Percentiles rank a stretch among this genome's conserved stretches.
Conservation (phyloP, 495 filamentous ascomycete species). For the Aspergillus ellipticus region DNA sequence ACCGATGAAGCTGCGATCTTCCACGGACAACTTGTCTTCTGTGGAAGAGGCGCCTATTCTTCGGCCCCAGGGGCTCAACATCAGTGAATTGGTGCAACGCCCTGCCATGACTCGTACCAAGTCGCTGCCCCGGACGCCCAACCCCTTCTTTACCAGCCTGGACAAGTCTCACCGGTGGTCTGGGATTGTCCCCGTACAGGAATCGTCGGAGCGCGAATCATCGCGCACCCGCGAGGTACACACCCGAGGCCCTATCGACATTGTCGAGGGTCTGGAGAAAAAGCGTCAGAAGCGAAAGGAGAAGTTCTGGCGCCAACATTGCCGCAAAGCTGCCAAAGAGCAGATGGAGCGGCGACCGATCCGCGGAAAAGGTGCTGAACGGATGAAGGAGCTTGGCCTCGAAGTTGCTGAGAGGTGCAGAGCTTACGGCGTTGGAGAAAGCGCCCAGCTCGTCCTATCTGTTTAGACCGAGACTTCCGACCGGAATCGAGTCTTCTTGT, state of each 20-base stretch:
- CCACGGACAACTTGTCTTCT: constrained; percentile 26
- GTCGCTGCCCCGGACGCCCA: constrained; percentile 70
- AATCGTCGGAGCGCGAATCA: constrained; percentile 35
- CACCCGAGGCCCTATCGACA: constrained; percentile 85
- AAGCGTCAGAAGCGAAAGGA: constrained; percentile 88
- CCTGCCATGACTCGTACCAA: constrained; percentile 66
- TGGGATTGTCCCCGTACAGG: constrained; percentile 26
- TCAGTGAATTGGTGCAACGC: constrained; percentile 61
- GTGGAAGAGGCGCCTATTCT: constrained; percentile 26
- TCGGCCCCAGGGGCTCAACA: constrained; percentile 34
- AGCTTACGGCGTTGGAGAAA: constrained; percentile 55
- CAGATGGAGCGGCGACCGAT: constrained; percentile 54
- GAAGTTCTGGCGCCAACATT: constrained; percentile 83
- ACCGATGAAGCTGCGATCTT: constrained; percentile 27
- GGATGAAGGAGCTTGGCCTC: constrained; percentile 91
- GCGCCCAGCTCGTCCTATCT: constrained; percentile 77
- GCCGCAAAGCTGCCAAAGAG: constrained; percentile 61
- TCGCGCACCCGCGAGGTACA: constrained; percentile 49
- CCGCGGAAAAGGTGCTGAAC: constrained; percentile 83
- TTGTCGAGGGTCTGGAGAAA: constrained; percentile 92
- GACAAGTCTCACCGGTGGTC: constrained; percentile 36
- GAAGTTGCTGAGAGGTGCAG: constrained; percentile 73
- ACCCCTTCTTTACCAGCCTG: constrained; percentile 56
- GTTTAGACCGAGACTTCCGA: constrained; percentile 43
- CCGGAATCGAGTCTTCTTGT: constrained; percentile 29